These are phyloP conservation scores for Teunomyces aglyptinius DNA, from an alignment of 805 yeast genomes.

Conservation along the genomic window DNA sequence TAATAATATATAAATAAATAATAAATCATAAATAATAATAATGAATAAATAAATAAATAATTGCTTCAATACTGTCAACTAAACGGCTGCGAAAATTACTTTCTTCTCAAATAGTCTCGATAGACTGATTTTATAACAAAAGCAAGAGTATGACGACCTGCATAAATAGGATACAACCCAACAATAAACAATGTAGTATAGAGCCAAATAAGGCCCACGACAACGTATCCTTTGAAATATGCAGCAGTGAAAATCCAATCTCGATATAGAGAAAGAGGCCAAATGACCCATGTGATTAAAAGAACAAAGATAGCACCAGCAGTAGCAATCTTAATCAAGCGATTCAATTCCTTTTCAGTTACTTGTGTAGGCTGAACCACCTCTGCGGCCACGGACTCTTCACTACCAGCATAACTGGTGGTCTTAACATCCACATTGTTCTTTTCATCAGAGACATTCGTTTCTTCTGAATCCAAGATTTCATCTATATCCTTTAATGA, in stretches of 20 bases:
- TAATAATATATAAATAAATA: neutral
- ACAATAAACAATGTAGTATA: conserved; percentile 32
- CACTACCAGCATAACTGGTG: neutral
- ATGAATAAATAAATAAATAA: neutral
- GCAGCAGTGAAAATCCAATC: conserved; percentile 38
- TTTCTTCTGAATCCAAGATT: neutral
- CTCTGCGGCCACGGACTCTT: neutral
- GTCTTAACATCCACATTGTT: neutral
- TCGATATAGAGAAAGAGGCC: conserved; percentile 44
- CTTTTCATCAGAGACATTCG: neutral
- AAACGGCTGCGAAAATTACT: neutral
- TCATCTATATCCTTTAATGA: conserved; percentile 14
- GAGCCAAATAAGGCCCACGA: conserved; percentile 39
- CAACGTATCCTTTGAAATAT: conserved; percentile 38
- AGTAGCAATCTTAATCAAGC: conserved; percentile 25
- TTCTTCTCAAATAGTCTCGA: conserved; percentile 12
- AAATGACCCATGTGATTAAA: conserved; percentile 36
- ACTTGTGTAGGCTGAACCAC: neutral
- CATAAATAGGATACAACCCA: conserved; percentile 33
- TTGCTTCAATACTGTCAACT: neutral
- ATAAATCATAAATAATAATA: too few species aligned
- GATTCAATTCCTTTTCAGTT: conserved; percentile 2
- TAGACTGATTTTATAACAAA: conserved; percentile 21
- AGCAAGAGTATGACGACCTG: conserved; percentile 31
- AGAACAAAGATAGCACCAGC: conserved; percentile 23